phyloP scores from a whole-genome alignment of 768 basidiomycete species.

The Suillus ampliporus region DNA sequence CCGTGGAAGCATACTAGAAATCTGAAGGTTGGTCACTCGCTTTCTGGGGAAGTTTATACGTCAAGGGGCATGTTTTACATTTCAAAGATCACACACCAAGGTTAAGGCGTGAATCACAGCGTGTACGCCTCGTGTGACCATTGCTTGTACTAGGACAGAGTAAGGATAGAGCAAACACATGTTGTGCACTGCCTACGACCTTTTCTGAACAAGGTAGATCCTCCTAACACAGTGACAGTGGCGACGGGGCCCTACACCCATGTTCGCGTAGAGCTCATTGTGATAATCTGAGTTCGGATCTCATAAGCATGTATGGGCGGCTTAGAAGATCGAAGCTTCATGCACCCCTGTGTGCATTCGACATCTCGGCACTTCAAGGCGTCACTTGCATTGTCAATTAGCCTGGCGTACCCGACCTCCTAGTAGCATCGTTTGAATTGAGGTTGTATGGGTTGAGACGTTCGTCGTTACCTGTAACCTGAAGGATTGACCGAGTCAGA shows the following conservation, averaged over 20 bases:
- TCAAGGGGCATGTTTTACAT: not conserved
- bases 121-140: not conserved
- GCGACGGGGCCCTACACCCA: not conserved
- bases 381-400: not conserved
- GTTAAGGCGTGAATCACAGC: not conserved
- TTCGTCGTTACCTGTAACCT: not conserved
- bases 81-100: not conserved
- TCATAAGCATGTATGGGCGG: not conserved
- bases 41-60: not conserved
- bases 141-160: not conserved
- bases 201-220: not conserved
- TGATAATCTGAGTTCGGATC: not conserved
- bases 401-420: too few relatives aligned
- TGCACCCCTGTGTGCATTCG: too few relatives aligned
- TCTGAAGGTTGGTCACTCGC: not conserved
- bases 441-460: not conserved
- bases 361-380: not conserved
- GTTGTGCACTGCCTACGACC: not conserved
- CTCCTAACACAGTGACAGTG: not conserved
- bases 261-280: not conserved
- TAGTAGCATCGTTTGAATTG: not conserved
- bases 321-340: constrained; percentile 1
- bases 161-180: not conserved
- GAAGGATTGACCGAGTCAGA: not conserved
- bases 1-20: constrained; percentile 30